A percentile compares a stretch with the other conserved stretches of the same genome.
Conservation (phyloP, 2,329 filamentous ascomycete species). For the Colletotrichum abscissum region DNA sequence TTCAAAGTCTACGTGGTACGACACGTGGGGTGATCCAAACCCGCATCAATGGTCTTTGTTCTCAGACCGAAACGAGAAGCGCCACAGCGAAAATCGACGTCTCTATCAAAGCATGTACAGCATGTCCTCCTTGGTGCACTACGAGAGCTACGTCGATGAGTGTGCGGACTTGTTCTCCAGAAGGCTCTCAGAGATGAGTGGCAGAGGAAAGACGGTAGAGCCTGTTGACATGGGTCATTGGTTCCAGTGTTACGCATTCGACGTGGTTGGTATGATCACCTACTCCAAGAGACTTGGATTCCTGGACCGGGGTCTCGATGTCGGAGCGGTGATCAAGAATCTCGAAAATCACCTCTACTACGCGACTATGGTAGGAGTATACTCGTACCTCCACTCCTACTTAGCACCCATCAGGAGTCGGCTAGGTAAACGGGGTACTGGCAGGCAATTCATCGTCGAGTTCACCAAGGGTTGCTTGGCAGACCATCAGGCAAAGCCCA, state of each 20-base stretch:
- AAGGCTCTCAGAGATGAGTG: conserved; percentile 49
- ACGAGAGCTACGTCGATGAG: conserved; percentile 61
- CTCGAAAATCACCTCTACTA: conserved; percentile 48
- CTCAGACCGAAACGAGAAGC: conserved; percentile 43
- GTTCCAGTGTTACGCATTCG: conserved; percentile 61
- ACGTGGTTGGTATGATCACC: conserved; percentile 64
- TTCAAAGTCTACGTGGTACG: conserved; percentile 48
- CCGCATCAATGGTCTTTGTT: conserved; percentile 42
- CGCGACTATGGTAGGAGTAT: conserved; percentile 48
- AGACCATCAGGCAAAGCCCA: no score
- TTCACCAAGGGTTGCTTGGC: no score
- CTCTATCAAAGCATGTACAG: conserved; percentile 57
- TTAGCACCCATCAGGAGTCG: no score
- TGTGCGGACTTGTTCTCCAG: conserved; percentile 53
- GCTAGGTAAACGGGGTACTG: no score
- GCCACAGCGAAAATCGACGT: conserved; percentile 51
- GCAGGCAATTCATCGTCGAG: no score
- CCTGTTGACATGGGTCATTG: conserved; percentile 53
- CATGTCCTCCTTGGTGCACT: conserved; percentile 59
- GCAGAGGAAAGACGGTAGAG: conserved; percentile 8
- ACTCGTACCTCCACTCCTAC: conserved; percentile 25
- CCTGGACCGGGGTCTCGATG: conserved; percentile 57
- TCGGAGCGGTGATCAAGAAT: conserved; percentile 40
- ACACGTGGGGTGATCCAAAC: conserved; percentile 38
- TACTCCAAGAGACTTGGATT: conserved; percentile 53